Conservation (phyloP, 2,329 filamentous ascomycete genomes). For the Hypoxylon sp. region DNA sequence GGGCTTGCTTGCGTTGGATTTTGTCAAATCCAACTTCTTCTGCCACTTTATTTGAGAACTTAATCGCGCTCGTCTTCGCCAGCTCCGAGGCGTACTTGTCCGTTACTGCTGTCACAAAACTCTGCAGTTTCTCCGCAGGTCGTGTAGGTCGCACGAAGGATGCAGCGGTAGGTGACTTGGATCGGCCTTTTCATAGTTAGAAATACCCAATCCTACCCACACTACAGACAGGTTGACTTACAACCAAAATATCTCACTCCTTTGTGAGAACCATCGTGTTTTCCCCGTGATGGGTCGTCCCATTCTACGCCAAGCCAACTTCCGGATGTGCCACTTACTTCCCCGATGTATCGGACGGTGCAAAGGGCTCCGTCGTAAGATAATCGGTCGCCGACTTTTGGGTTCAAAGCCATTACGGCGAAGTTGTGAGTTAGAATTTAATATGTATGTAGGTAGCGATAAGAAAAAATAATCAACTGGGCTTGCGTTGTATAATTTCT, state of each 20-base stretch:
- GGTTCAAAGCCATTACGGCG: constrained; percentile 52
- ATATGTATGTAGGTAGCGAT: no score
- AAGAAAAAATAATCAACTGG: constrained; percentile 1
- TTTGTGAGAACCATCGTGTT: constrained; percentile 87
- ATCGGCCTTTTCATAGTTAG: constrained; percentile 58
- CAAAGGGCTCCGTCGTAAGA: constrained; percentile 81
- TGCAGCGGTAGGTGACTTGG: constrained; percentile 72
- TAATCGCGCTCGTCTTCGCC: constrained; percentile 60
- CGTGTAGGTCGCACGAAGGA: constrained; percentile 88
- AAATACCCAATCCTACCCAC: neutral
- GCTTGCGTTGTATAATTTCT: neutral
- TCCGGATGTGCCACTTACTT: constrained; percentile 77
- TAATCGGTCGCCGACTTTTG: constrained; percentile 74
- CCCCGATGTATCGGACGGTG: constrained; percentile 84
- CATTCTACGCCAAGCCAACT: constrained; percentile 96
- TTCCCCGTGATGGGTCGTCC: constrained; percentile 87
- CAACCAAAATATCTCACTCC: constrained; percentile 84
- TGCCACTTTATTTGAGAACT: constrained; percentile 81
- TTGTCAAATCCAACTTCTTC: constrained; percentile 97
- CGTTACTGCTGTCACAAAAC: constrained; percentile 81
- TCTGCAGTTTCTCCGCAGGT: constrained; percentile 70
- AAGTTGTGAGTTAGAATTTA: no score
- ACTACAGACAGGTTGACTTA: constrained; percentile 53
- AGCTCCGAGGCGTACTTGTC: constrained; percentile 81
- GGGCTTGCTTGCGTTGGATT: constrained; percentile 80